Evolutionary conservation across 1,284 basidiomycete genomes (phyloP), one percentile per base, ranked within the genome.

Genomic region (Neolentinus lepideus): DNA sequence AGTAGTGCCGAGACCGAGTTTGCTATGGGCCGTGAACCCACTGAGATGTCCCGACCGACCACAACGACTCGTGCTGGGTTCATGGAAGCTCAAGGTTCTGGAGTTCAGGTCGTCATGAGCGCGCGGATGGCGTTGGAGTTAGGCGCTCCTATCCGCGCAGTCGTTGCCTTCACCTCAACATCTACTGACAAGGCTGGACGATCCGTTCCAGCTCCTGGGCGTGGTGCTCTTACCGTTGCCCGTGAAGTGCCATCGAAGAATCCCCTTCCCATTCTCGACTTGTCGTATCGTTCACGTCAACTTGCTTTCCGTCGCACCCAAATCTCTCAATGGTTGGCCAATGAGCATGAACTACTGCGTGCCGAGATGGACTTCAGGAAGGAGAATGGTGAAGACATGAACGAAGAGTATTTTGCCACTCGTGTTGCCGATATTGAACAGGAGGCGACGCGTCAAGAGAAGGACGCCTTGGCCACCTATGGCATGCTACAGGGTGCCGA

Each of bases 11-110:
- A 95, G 71, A 92, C 92, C 36, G 97, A 99, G 73, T 90, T 98
- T 66, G 95, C 95, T 9, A 97, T 97, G 84, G 97, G 97, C 60
- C 94, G 97, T 64, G 96, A 99, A 72, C 96, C 96, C 26, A 92
- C 90, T 47, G 96, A 99, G 72, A 96, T 98, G 90, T 99, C 96
- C 54, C 90, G 96, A 59, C 97, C 97, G 25, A 91, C 95, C 38
- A 98, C 96, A 3, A 92, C 90, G 24, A 98, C 94, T 62, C 92
- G 97, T 68, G 81, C 94, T 66, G 94, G 95, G 84, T 96, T 96
- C 75, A 95, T 99, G 96, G 96, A 99, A 73, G 85, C 93, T 25
- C 94, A 97, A 75, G 96, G 96, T 60, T 90, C 90, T 61, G 97
- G 96, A 76, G 92, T 98, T 19, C 96, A 98, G 66, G 86, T 99